phyloP scores from a whole-genome alignment of 179 eudicot species.

The Silene noctiflora region DNA sequence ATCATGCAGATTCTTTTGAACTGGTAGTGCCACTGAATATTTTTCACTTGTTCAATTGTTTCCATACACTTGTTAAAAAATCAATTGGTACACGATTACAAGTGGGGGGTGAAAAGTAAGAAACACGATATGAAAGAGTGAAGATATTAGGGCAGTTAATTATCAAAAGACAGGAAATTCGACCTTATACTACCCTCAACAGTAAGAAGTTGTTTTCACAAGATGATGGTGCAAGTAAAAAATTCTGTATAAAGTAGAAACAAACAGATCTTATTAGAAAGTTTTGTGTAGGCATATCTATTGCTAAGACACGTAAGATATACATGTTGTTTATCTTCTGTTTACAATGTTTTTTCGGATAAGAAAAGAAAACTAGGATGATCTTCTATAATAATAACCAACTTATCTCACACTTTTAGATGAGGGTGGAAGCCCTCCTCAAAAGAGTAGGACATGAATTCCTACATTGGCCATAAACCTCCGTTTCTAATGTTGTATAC shows the following conservation, averaged over 20 bases:
- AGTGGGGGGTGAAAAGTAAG: not conserved
- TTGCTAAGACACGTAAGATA: not conserved
- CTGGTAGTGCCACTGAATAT: conserved; percentile 23
- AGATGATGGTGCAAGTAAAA: not conserved
- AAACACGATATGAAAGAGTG: not conserved
- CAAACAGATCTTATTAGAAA: not conserved
- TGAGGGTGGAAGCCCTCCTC: too few species aligned
- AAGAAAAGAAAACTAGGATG: too few species aligned
- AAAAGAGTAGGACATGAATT: not conserved
- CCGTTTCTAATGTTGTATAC: too few species aligned
- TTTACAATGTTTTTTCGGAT: too few species aligned
- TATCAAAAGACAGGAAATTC: not conserved
- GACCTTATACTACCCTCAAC: not conserved
- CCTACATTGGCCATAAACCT: not conserved
- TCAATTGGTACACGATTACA: not conserved
- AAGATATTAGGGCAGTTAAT: conserved; percentile 14
- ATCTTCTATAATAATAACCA: too few species aligned
- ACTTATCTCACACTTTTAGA: too few species aligned
- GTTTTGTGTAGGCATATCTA: not conserved
- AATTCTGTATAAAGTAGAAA: not conserved
- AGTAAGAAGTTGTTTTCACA: not conserved
- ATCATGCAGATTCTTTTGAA: conserved; percentile 21
- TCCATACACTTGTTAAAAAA: conserved; percentile 21
- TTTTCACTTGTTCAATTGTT: conserved; percentile 18
- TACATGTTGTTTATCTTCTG: too few species aligned